A percentile compares a stretch with the other conserved stretches of the same genome.
Conservation (phyloP, 192 early-diverging fungal genomes). For the Bifiguratus adelaidae region DNA sequence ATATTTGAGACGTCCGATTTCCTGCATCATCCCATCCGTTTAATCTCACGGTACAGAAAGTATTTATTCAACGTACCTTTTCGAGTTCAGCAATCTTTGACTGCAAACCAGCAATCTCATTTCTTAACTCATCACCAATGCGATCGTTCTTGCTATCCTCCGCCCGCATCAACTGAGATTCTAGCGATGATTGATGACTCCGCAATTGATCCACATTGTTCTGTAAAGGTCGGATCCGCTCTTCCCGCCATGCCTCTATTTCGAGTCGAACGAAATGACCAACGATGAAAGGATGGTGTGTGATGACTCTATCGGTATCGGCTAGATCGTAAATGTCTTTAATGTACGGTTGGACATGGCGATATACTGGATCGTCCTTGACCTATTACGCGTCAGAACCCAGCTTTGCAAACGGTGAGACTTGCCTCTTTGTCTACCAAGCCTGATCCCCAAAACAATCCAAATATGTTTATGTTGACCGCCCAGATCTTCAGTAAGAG, state of each 20-base stretch:
- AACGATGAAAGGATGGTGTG: constrained; percentile 2
- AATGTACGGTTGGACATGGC: neutral
- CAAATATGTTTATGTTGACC: neutral
- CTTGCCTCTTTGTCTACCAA: neutral
- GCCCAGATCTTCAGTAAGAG: neutral
- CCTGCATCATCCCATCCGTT: too few relatives aligned
- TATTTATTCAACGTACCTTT: neutral
- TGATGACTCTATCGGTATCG: neutral
- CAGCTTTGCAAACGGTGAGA: too few relatives aligned
- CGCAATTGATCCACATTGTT: neutral
- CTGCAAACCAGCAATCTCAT: neutral
- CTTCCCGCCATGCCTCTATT: neutral
- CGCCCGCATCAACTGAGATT: neutral
- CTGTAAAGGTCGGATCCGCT: neutral
- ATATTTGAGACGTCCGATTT: neutral
- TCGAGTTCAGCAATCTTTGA: neutral
- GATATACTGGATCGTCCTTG: neutral
- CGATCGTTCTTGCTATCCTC: neutral
- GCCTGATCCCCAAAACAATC: neutral
- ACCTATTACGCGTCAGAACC: too few relatives aligned
- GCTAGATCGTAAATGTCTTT: neutral
- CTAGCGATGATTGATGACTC: neutral
- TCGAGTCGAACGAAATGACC: constrained; percentile 2
- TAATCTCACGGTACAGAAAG: too few relatives aligned
- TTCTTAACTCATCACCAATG: neutral